Percentiles rank a stretch among this genome's conserved stretches.
phyloP scores from a whole-genome alignment of 78 protist species.

The Dictyostelium purpureum region DNA sequence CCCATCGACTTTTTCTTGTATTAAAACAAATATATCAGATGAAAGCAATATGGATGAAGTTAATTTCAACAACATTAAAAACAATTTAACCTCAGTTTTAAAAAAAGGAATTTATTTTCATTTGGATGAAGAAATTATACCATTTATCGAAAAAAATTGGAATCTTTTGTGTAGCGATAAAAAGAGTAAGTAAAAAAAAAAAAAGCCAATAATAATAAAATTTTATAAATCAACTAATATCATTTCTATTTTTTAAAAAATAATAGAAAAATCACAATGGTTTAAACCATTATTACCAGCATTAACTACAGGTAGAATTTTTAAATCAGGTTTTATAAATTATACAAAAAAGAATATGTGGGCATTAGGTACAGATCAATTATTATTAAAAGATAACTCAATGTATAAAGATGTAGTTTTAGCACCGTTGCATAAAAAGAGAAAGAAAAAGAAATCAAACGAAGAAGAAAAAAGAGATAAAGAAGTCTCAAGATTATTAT shows the following conservation, averaged over 20 bases:
- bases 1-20: not conserved
- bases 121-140: conserved; percentile 47
- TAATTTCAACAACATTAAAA: not conserved
- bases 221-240: not conserved
- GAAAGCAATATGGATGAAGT: not conserved
- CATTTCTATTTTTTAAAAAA: no score
- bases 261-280: conserved; percentile 59
- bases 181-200: conserved; percentile 12
- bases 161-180: conserved; percentile 69
- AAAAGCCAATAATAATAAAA: not conserved
- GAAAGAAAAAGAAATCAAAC: conserved; percentile 26
- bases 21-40: not conserved
- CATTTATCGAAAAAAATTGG: conserved; percentile 62
- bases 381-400: conserved; percentile 45
- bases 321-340: conserved; percentile 42
- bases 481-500: conserved; percentile 31
- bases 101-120: conserved; percentile 12
- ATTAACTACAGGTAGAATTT: conserved; percentile 35
- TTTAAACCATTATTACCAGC: conserved; percentile 50
- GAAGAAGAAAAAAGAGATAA: conserved; percentile 53
- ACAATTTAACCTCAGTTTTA: not conserved
- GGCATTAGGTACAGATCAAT: conserved; percentile 63
- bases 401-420: conserved; percentile 52
- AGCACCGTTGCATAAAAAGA: conserved; percentile 40
- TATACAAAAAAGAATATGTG: not conserved